A percentile compares a stretch with the other conserved stretches of the same genome.
phyloP scores from a whole-genome alignment of 1,284 basidiomycete species.

The Cryptococcus jaspeensis region DNA sequence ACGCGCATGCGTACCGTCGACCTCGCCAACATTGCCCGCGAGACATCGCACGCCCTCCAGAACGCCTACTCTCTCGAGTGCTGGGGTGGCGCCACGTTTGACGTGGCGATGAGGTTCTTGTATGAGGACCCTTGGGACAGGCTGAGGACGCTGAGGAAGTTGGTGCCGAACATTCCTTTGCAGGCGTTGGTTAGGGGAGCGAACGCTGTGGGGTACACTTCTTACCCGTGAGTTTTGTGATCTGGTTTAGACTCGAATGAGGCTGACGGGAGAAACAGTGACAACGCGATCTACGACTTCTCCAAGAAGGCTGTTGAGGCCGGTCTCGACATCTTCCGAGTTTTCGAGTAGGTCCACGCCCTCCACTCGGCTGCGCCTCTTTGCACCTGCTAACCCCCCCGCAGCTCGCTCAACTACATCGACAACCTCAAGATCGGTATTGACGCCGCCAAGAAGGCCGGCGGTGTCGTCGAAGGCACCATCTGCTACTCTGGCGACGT shows the following conservation, averaged over 20 bases:
- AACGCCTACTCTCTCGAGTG: slow-evolving; percentile 98
- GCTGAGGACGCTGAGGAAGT: slow-evolving; percentile 86
- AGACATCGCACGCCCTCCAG: slow-evolving; percentile 90
- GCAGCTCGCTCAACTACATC: slow-evolving; percentile 86
- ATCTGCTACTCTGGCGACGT: slow-evolving; percentile 99
- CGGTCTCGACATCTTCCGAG: slow-evolving; percentile 98
- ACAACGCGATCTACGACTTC: slow-evolving; percentile 99
- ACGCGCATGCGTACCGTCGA: slow-evolving; percentile 95
- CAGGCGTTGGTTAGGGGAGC: slow-evolving; percentile 98
- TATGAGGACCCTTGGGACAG: slow-evolving; percentile 99
- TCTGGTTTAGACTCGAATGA: too few species aligned
- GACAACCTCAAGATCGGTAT: slow-evolving; percentile 96
- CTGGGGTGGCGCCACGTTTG: slow-evolving; percentile 99
- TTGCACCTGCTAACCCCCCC: background rate
- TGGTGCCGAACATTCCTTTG: slow-evolving; percentile 98
- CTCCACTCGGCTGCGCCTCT: background rate
- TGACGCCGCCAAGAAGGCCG: slow-evolving; percentile 99
- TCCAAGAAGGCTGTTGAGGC: slow-evolving; percentile 97
- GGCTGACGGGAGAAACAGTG: slow-evolving; percentile 39
- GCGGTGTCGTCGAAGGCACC: slow-evolving; percentile 95
- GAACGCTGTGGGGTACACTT: slow-evolving; percentile 98
- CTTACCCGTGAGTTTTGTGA: slow-evolving; percentile 64
- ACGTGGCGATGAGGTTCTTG: slow-evolving; percentile 99
- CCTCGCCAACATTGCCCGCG: slow-evolving; percentile 98
- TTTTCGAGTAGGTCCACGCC: slow-evolving; percentile 67